phyloP scores from a whole-genome alignment of 2,329 filamentous ascomycete species.

The Ampelomyces quisqualis region DNA sequence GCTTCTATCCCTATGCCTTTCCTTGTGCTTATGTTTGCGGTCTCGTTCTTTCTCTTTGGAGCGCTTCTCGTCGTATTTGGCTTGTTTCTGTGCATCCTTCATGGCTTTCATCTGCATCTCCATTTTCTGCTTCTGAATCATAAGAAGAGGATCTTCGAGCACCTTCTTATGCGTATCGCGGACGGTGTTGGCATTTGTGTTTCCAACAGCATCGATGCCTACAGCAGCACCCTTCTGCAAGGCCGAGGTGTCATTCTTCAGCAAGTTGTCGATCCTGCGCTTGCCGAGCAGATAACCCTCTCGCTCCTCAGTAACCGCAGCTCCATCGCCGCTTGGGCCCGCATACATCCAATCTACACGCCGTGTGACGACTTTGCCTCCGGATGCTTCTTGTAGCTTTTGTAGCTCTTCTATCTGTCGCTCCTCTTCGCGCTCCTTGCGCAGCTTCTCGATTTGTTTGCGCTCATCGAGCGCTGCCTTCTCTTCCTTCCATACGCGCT shows the following conservation, averaged over 20 bases:
- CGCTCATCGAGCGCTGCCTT: constrained; percentile 91
- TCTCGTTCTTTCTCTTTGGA: constrained; percentile 42
- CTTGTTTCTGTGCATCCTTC: constrained; percentile 53
- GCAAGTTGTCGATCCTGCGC: constrained; percentile 82
- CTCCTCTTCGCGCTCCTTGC: constrained; percentile 93
- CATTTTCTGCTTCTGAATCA: constrained; percentile 85
- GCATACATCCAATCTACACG: constrained; percentile 99
- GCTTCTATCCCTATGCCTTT: constrained; percentile 31
- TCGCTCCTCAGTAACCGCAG: constrained; percentile 71
- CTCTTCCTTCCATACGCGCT: constrained; percentile 86
- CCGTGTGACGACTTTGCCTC: constrained; percentile 75
- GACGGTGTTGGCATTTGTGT: constrained; percentile 66
- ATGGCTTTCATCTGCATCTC: constrained; percentile 61
- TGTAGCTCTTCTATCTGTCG: constrained; percentile 89
- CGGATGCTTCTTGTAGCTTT: constrained; percentile 82
- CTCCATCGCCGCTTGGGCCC: constrained; percentile 75
- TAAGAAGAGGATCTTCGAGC: constrained; percentile 83
- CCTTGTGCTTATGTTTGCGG: constrained; percentile 52
- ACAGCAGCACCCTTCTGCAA: constrained; percentile 65
- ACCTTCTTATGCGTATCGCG: constrained; percentile 85
- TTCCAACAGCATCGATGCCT: constrained; percentile 53
- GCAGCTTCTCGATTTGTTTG: constrained; percentile 86
- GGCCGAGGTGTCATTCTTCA: constrained; percentile 73
- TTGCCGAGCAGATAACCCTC: constrained; percentile 93
- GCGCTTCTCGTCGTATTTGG: constrained; percentile 40